Percentiles rank a stretch among this genome's conserved stretches.
Evolutionary conservation across 352 stramenopile genomes (phyloP).

Genomic region (Pythium apleroticum): DNA sequence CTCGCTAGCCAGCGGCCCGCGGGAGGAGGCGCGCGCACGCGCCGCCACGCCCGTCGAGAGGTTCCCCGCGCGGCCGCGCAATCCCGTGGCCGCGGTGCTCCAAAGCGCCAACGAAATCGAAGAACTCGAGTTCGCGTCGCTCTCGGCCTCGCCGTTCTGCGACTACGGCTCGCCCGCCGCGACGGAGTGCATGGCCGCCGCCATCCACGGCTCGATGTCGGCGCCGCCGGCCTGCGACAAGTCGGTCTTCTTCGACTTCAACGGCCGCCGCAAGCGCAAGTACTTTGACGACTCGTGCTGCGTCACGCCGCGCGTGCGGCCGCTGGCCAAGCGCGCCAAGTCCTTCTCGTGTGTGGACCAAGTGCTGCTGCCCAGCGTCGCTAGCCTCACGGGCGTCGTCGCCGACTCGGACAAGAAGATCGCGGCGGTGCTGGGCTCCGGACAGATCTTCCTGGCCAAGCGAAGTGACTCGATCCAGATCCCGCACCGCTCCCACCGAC

Average conservation of each 20-base stretch:
- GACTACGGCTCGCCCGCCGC: slow-evolving; percentile 11
- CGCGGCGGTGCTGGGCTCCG: neutral
- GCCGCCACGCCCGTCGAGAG: neutral
- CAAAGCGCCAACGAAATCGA: slow-evolving; percentile 19
- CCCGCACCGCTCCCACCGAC: slow-evolving; percentile 22
- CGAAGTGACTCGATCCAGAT: slow-evolving; percentile 59
- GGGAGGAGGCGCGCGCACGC: neutral
- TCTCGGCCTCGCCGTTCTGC: slow-evolving; percentile 24
- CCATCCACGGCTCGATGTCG: slow-evolving; percentile 18
- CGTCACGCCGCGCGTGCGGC: slow-evolving; percentile 39
- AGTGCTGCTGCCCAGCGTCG: slow-evolving; percentile 18
- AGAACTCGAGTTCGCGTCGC: slow-evolving; percentile 17
- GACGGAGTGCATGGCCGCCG: slow-evolving; percentile 12
- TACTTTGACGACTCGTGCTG: slow-evolving; percentile 37
- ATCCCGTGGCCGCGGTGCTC: slow-evolving; percentile 46
- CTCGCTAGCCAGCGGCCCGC: slow-evolving; percentile 7
- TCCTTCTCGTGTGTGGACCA: slow-evolving; percentile 42
- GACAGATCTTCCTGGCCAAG: slow-evolving; percentile 4
- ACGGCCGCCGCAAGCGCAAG: slow-evolving; percentile 59
- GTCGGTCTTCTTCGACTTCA: slow-evolving; percentile 29
- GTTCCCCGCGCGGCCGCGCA: slow-evolving; percentile 27
- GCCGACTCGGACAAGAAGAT: neutral
- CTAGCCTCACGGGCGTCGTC: neutral
- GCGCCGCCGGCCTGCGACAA: slow-evolving; percentile 16
- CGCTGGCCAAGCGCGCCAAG: slow-evolving; percentile 55